A percentile compares a stretch with the other conserved stretches of the same genome.
These are phyloP conservation scores for Mycena polygramma DNA, from an alignment of 768 basidiomycete species.

Conservation along the genomic window DNA sequence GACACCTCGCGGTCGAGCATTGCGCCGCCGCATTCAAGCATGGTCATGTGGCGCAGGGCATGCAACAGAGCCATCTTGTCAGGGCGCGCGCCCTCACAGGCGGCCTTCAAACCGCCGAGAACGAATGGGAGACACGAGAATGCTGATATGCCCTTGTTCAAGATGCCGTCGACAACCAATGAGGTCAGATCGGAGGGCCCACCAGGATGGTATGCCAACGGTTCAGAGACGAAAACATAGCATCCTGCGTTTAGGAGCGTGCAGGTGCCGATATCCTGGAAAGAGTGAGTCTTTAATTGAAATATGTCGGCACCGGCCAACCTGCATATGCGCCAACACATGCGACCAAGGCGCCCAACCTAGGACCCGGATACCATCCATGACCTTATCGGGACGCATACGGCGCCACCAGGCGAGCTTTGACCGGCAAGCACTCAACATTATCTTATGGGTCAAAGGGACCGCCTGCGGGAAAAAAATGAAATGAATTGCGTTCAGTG, in stretches of 20 bases:
- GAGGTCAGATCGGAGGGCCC: conserved; percentile 17
- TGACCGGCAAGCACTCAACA: conserved; percentile 19
- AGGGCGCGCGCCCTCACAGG: conserved; percentile 17
- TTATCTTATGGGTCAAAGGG: conserved; percentile 25
- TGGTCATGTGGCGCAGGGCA: conserved; percentile 22
- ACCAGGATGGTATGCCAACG: conserved; percentile 16
- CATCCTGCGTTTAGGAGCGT: conserved; percentile 32
- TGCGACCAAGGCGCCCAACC: conserved; percentile 39
- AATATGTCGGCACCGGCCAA: background rate
- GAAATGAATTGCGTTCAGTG: too few relatives aligned
- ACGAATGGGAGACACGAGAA: conserved; percentile 30
- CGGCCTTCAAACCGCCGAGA: conserved; percentile 24
- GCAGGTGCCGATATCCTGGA: conserved; percentile 30
- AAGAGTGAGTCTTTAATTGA: background rate
- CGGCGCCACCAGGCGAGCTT: conserved; percentile 35
- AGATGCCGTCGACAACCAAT: background rate
- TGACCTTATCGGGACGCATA: background rate
- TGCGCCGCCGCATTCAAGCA: conserved; percentile 34
- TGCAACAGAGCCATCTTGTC: background rate
- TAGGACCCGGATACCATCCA: conserved; percentile 30
- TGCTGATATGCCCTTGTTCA: conserved; percentile 25
- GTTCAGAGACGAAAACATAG: conserved; percentile 34
- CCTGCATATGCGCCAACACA: conserved; percentile 34
- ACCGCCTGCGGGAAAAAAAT: conserved; percentile 15
- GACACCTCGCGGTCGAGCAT: conserved; percentile 2